Conservation (phyloP, 2,329 filamentous ascomycete species). For the Fusarium citri region DNA sequence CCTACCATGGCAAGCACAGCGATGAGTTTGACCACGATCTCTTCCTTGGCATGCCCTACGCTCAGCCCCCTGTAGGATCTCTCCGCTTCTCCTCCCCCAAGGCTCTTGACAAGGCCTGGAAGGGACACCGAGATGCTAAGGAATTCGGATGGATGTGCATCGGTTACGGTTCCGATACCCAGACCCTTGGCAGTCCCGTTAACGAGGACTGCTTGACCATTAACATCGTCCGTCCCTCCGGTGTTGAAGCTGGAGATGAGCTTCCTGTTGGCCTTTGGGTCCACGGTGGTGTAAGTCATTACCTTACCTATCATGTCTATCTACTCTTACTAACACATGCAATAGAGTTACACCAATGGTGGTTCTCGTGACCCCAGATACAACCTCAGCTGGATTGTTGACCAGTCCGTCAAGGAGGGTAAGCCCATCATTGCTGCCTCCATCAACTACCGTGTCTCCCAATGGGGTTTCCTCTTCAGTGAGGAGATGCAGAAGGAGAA, state of each 20-base stretch:
- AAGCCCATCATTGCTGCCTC: conserved; percentile 63
- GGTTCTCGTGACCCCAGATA: conserved; percentile 57
- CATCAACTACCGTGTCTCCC: conserved; percentile 63
- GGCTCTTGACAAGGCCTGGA: conserved; percentile 60
- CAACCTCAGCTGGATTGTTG: conserved; percentile 70
- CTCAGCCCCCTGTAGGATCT: conserved; percentile 56
- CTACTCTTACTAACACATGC: conserved; percentile 10
- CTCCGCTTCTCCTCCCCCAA: conserved; percentile 65
- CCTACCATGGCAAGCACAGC: conserved; percentile 31
- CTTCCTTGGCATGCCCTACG: conserved; percentile 38
- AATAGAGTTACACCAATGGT: conserved; percentile 43
- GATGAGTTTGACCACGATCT: conserved; percentile 29
- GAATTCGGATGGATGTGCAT: conserved; percentile 61
- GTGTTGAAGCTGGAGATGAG: conserved; percentile 49
- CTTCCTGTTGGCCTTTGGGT: conserved; percentile 72
- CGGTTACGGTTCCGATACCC: conserved; percentile 59
- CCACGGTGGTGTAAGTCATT: conserved; percentile 55
- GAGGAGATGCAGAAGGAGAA: conserved; percentile 56
- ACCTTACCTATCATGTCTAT: background rate
- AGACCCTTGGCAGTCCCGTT: conserved; percentile 33
- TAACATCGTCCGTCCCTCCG: conserved; percentile 43
- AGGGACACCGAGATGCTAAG: conserved; percentile 56
- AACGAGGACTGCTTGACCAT: conserved; percentile 45
- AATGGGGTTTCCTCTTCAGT: conserved; percentile 64
- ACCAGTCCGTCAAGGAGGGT: conserved; percentile 58